phyloP scores from a whole-genome alignment of 1,284 basidiomycete species.

The Malassezia cuniculi region DNA sequence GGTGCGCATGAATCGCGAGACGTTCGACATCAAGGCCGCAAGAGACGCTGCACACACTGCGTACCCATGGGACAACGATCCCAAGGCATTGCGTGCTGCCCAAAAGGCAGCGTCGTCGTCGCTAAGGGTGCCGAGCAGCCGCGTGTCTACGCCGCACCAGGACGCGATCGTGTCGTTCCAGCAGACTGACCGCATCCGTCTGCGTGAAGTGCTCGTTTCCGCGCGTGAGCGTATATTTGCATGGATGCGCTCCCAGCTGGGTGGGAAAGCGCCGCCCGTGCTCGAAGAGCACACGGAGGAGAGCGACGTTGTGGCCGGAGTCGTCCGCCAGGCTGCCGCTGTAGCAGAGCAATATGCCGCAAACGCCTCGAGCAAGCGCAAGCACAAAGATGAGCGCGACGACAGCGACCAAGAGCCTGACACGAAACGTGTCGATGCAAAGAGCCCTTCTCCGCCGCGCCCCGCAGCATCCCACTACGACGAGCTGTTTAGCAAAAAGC shows the following conservation, averaged over 20 bases:
- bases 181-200: slow-evolving; percentile 26
- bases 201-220: slow-evolving; percentile 30
- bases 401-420: no score
- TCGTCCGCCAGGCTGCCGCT: no score
- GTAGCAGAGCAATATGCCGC: no score
- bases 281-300: slow-evolving; percentile 18
- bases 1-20: slow-evolving; percentile 22
- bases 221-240: slow-evolving; percentile 32
- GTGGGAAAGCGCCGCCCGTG: slow-evolving; percentile 22
- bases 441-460: no score
- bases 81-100: no score
- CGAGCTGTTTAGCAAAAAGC: slow-evolving; percentile 2
- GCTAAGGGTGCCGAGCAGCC: background rate
- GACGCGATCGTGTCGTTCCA: slow-evolving; percentile 10
- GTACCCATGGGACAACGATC: no score
- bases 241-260: slow-evolving; percentile 32
- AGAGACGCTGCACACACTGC: background rate
- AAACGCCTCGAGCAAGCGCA: no score
- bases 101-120: background rate
- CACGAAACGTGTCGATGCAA: no score
- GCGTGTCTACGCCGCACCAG: background rate
- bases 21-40: slow-evolving; percentile 19
- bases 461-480: no score
- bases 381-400: no score
- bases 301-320: no score